phyloP scores from a whole-genome alignment of 331 rosid genomes.

The Pyracantha coccinea region DNA sequence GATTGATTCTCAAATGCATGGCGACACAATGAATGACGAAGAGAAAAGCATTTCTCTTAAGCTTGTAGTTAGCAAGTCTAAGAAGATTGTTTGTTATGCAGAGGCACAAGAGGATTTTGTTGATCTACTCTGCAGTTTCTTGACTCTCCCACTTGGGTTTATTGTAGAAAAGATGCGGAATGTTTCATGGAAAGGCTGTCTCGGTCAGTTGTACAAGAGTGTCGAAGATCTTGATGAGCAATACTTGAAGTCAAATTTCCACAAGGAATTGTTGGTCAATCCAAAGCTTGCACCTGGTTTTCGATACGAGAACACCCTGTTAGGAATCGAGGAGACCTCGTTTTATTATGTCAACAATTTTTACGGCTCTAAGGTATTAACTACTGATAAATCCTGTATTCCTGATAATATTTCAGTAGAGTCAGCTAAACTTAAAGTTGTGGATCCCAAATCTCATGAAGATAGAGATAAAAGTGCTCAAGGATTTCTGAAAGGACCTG shows the following conservation, averaged over 20 bases:
- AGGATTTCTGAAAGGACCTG: not conserved
- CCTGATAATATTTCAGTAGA: rapidly evolving
- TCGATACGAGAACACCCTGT: not conserved
- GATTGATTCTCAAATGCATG: not conserved
- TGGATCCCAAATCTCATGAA: not conserved
- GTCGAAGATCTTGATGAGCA: not conserved
- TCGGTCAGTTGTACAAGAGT: not conserved
- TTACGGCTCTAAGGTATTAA: no score
- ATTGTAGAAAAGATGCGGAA: not conserved
- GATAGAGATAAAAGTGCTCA: not conserved
- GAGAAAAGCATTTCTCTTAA: not conserved
- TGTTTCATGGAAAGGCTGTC: not conserved
- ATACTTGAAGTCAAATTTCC: not conserved
- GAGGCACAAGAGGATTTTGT: not conserved
- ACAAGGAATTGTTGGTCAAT: not conserved
- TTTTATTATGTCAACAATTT: rapidly evolving
- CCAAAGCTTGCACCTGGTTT: not conserved
- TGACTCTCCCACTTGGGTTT: not conserved
- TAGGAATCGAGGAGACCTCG: not conserved
- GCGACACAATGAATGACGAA: not conserved
- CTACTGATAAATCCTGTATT: not conserved
- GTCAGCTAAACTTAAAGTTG: rapidly evolving
- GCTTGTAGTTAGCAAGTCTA: not conserved
- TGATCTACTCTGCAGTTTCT: not conserved
- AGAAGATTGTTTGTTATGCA: not conserved